These are phyloP conservation scores for Hypoxylon subgilvum DNA, from an alignment of 495 filamentous ascomycete species.

Conservation along the genomic window DNA sequence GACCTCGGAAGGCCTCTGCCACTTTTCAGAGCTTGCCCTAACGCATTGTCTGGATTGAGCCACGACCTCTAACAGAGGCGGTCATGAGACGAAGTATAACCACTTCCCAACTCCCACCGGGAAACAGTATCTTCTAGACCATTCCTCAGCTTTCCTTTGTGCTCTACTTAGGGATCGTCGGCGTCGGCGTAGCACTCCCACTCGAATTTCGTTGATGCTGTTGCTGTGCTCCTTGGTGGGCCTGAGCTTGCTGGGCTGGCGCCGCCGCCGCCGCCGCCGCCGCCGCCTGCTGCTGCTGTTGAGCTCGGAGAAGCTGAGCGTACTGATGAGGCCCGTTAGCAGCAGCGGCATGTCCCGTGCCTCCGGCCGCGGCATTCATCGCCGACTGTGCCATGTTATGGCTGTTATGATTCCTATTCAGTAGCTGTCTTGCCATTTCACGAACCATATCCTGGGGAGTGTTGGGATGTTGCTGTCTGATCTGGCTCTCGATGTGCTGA, in stretches of 20 bases:
- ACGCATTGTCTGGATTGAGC: no score
- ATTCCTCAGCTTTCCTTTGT: no score
- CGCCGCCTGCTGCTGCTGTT: constrained; percentile 59
- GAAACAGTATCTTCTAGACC: no score
- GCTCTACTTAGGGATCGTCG: constrained; percentile 35
- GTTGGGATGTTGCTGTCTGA: constrained; percentile 38
- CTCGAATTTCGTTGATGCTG: constrained; percentile 53
- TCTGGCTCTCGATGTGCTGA: constrained; percentile 48
- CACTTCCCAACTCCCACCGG: no score
- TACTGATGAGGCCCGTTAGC: constrained; percentile 67
- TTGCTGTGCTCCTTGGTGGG: constrained; percentile 33
- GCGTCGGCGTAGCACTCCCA: constrained; percentile 51
- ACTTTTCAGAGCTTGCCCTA: no score
- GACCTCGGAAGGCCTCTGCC: no score
- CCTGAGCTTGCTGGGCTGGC: constrained; percentile 35
- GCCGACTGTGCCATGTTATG: constrained; percentile 61
- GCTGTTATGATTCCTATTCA: constrained; percentile 36
- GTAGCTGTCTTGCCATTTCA: constrained; percentile 35
- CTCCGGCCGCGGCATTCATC: constrained; percentile 71
- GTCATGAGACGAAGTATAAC: no score
- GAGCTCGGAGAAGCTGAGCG: constrained; percentile 73
- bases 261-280: constrained; percentile 38
- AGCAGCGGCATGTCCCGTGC: constrained; percentile 39
- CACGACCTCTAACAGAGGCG: no score
- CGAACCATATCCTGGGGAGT: constrained; percentile 47